phyloP scores from a whole-genome alignment of 176 grass and related monocot genomes.

The maize (Zea mays) region Zm-B73-REFERENCE-NAM-5.0 NC_050097.1:13894001-13894500 shows the following conservation, averaged over 20 bases:
- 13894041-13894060: conserved; percentile 76
- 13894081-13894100: too few species aligned
- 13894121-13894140: too few species aligned
- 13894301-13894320: not conserved
- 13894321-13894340: not conserved
- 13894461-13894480: not conserved
- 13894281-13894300: not conserved
- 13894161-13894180: too few species aligned
- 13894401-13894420: not conserved
- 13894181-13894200: too few species aligned
- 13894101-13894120: too few species aligned
- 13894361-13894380: not conserved
- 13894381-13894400: not conserved
- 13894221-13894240: too few species aligned
- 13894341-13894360: not conserved
- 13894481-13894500: conserved; percentile 45
- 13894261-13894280: not conserved
- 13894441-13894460: too few species aligned
- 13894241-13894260: not conserved
- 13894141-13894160: too few species aligned
- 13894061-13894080: conserved; percentile 46
- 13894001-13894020: not conserved
- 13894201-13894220: too few species aligned
- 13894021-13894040: conserved; percentile 7
- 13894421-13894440: not conserved